Percentiles rank a stretch among this genome's conserved stretches.
Evolutionary conservation across 441 rosid genomes (phyloP).

Genomic region (Croton setiger): DNA sequence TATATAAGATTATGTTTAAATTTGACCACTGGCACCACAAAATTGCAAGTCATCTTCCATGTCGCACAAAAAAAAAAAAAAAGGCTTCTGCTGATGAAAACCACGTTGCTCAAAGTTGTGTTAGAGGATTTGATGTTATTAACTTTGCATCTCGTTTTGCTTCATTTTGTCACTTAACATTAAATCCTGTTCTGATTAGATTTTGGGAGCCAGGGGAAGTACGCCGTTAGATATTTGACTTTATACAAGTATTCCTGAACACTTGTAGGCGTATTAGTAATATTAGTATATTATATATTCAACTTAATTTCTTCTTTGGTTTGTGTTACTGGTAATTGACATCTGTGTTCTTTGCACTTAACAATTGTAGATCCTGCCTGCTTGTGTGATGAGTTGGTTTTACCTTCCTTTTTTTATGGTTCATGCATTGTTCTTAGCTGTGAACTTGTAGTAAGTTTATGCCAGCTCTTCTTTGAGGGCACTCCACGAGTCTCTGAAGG

Average conservation of each 20-base stretch:
- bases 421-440: no score
- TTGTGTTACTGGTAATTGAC: slow-evolving; percentile 1
- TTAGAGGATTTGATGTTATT: no score
- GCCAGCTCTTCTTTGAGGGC: no score
- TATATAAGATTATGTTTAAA: background rate
- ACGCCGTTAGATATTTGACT: background rate
- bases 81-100: no score
- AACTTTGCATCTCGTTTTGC: background rate
- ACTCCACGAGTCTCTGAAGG: no score
- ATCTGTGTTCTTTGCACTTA: background rate
- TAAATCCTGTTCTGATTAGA: background rate
- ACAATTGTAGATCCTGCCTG: background rate
- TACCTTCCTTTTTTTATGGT: background rate
- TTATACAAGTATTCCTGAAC: background rate
- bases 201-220: background rate
- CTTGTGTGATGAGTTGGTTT: background rate
- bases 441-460: no score
- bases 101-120: no score
- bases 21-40: background rate
- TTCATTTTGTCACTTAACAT: no score
- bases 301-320: no score
- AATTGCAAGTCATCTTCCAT: background rate
- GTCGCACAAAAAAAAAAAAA: no score
- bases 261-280: background rate
- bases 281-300: background rate